These are phyloP conservation scores for Mikania micrantha DNA, from an alignment of 129 eudicot species.

Conservation along the genomic window DNA sequence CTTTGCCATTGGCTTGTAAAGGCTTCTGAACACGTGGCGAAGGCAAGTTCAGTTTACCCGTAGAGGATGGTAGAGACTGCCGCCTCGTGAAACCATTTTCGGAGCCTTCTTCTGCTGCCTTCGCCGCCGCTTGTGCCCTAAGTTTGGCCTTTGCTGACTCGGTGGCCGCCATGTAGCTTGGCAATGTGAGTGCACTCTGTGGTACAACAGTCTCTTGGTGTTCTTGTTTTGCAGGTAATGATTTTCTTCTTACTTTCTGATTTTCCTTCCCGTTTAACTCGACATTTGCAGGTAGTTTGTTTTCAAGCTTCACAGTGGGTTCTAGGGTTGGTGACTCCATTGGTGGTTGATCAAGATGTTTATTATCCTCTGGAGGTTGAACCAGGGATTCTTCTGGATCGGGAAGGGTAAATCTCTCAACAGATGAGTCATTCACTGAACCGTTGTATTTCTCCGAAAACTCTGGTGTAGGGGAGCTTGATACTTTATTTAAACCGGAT, in stretches of 20 bases:
- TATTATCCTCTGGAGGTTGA: constrained; percentile 32
- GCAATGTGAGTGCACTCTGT: constrained; percentile 59
- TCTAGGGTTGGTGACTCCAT: constrained; percentile 23
- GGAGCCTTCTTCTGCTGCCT: constrained; percentile 49
- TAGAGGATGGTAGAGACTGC: constrained; percentile 74
- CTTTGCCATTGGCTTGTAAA: constrained; percentile 64
- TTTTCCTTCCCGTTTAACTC: constrained; percentile 52
- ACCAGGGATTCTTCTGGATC: constrained; percentile 30
- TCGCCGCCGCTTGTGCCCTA: constrained; percentile 65
- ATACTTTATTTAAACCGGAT: constrained; percentile 21
- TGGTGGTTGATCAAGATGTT: constrained; percentile 38
- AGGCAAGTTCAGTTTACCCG: constrained; percentile 50
- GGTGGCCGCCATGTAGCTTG: constrained; percentile 94
- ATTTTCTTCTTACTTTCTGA: constrained; percentile 59
- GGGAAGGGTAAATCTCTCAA: constrained; percentile 18
- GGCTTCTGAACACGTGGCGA: constrained; percentile 81
- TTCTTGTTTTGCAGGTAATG: constrained; percentile 68
- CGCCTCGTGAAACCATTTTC: constrained; percentile 64
- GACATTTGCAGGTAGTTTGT: constrained; percentile 19
- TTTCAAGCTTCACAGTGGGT: constrained; percentile 29
- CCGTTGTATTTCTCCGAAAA: constrained; percentile 7
- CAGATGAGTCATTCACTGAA: constrained; percentile 18
- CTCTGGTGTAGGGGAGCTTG: constrained; percentile 23
- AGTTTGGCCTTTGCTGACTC: constrained; percentile 92
- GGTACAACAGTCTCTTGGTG: constrained; percentile 44